Percentiles rank a stretch among this genome's conserved stretches.
Conservation (phyloP, 768 basidiomycete species). For the Termitomyces titanicus region DNA sequence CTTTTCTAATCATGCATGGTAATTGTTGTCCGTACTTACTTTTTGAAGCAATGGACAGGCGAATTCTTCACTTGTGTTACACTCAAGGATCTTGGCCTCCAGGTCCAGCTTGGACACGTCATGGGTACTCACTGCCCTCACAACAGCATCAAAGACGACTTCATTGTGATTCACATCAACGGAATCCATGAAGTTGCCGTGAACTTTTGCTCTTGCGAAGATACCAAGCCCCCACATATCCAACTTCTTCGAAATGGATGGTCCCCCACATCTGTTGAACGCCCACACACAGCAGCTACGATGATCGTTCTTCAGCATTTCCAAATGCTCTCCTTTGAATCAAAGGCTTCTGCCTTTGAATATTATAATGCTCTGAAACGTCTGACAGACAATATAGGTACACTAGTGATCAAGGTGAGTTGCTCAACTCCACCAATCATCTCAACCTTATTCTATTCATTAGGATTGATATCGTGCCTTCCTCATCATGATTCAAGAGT, state of each 20-base stretch:
- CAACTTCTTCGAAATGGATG: conserved; percentile 27
- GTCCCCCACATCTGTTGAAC: conserved; percentile 20
- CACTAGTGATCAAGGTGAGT: no score
- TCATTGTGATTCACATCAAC: conserved; percentile 23
- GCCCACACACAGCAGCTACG: conserved; percentile 25
- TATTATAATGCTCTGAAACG: conserved; percentile 22
- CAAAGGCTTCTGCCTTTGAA: conserved; percentile 24
- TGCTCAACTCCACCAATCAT: background rate
- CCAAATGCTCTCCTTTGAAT: conserved; percentile 24
- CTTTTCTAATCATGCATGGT: no score
- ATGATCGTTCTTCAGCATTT: conserved; percentile 22
- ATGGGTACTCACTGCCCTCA: background rate
- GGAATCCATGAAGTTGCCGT: conserved; percentile 25
- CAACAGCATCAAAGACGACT: conserved; percentile 18
- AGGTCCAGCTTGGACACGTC: conserved; percentile 7
- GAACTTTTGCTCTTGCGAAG: conserved; percentile 27
- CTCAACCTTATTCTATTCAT: background rate
- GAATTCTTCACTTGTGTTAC: background rate
- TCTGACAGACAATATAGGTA: conserved; percentile 6
- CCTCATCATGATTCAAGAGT: conserved; percentile 18
- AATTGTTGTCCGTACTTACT: background rate
- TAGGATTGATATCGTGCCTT: conserved; percentile 20
- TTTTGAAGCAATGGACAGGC: background rate
- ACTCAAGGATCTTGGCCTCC: background rate
- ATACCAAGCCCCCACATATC: background rate